A percentile compares a stretch with the other conserved stretches of the same genome.
Conservation (phyloP, 495 filamentous ascomycete species). For the Trichodelitschia bisporula region DNA sequence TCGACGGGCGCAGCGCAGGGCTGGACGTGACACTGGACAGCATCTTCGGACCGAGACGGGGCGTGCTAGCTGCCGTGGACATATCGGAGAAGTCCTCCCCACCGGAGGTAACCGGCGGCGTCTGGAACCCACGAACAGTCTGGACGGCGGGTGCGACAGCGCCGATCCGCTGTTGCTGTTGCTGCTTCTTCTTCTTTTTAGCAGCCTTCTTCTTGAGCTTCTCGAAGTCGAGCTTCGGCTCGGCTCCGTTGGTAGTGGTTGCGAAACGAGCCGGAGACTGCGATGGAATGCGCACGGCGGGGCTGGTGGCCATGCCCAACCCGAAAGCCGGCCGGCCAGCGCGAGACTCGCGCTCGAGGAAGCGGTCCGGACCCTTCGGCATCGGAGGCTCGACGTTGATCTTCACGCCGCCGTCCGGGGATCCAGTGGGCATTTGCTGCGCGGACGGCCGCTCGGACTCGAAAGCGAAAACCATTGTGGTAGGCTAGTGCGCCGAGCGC, state of each 20-base stretch:
- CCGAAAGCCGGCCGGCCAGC: not conserved
- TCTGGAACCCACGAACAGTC: conserved; percentile 56
- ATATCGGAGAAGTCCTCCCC: conserved; percentile 74
- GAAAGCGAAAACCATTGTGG: not conserved
- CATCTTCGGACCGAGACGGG: conserved; percentile 12
- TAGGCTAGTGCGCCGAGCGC: not conserved
- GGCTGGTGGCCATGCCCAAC: not conserved
- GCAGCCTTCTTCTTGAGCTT: conserved; percentile 12
- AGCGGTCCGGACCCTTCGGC: not conserved
- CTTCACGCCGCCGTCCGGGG: not conserved
- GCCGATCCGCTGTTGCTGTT: conserved; percentile 14
- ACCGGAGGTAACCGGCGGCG: conserved; percentile 63
- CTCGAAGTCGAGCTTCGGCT: conserved; percentile 15
- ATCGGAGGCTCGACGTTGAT: not conserved
- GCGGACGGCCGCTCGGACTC: not conserved
- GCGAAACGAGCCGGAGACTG: conserved; percentile 6
- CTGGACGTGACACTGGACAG: conserved; percentile 20
- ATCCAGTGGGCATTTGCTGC: not conserved
- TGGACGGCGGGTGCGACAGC: conserved; percentile 36
- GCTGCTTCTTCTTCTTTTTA: conserved; percentile 26
- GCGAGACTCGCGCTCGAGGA: not conserved
- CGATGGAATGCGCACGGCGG: conserved; percentile 8
- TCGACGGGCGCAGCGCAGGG: conserved; percentile 31
- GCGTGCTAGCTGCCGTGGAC: conserved; percentile 26
- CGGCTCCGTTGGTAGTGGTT: conserved; percentile 1